Base-by-base conservation (phyloP, 2,329 filamentous ascomycete genomes). In the Aspergillaceae sp. region DNA sequence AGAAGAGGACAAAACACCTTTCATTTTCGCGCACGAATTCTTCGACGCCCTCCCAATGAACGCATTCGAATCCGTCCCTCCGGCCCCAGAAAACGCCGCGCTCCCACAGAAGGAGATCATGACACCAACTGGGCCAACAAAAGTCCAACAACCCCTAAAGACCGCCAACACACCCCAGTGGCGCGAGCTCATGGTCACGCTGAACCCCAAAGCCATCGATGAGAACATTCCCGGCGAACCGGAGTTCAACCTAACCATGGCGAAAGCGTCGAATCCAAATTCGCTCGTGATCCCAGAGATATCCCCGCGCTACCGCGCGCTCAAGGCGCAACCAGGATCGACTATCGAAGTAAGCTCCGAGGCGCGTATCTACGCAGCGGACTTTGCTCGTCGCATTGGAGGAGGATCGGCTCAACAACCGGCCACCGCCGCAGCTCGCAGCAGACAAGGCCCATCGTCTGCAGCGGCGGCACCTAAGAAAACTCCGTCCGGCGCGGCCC, bases 31-130 rank as follows among this genome's bases (percentile, higher is more conserved):
- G 4, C 92, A 98, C 65, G 92, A 98, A 64, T 97, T 98, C 74
- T 98, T 98, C 70, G 92, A 98, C 57, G 92, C 92, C 2, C 82
- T 98, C 0, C 92, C 92, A 32, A 96, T 98, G 56, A 90, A 98
- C 65, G 83, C 87, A 50, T 98, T 98, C 64, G 85, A 97, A 66
- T 84, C 87, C 9, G 76, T 91, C 43, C 65, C 76, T 40, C 71
- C 71, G 52, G 64, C 70, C 9, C 64, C 71, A 34, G 61, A 74
- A 47, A 54, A 68, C 56, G 36, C 11, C 4, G 51, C 74, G 34
- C 60, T 68, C 4, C 64, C 74, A n/a, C 71, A 70, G 36, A 72
- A 75, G n/a, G 72, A 71, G 34, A 73, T 75, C 42, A 69, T 67
- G 57, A 72, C 69, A 7, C 67, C 72, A 2, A 76, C 74, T 28